phyloP scores from a whole-genome alignment of 768 basidiomycete species.

The Mycena belliarum region DNA sequence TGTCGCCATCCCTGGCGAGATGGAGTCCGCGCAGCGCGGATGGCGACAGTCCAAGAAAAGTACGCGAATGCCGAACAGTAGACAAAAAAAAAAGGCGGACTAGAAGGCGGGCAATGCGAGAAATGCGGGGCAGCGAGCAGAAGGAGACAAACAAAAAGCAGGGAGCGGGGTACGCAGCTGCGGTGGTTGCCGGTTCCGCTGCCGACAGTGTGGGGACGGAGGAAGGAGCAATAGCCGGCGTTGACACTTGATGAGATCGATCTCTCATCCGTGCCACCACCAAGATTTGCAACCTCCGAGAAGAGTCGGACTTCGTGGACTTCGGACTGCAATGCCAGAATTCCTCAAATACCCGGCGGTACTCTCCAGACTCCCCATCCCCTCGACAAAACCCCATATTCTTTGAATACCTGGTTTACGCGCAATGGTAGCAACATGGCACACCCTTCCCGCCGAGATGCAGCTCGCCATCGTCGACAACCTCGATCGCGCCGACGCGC shows the following conservation, averaged over 20 bases:
- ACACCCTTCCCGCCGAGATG: slow-evolving; percentile 64
- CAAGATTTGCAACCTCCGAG: slow-evolving; percentile 19
- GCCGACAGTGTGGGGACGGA: not conserved
- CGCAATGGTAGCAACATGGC: slow-evolving; percentile 43
- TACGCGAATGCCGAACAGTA: not conserved
- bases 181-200: too few species aligned
- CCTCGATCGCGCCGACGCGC: slow-evolving; percentile 46
- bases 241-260: slow-evolving; percentile 10
- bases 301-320: slow-evolving; percentile 11
- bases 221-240: not conserved
- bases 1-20: slow-evolving; percentile 5
- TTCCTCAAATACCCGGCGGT: slow-evolving; percentile 15
- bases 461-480: slow-evolving; percentile 56
- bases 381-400: slow-evolving; percentile 15
- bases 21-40: slow-evolving; percentile 15
- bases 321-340: slow-evolving; percentile 13
- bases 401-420: not conserved
- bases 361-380: slow-evolving; percentile 4
- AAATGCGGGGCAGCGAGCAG: too few species aligned
- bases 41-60: not conserved
- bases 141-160: too few species aligned
- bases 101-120: too few species aligned
- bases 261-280: slow-evolving; percentile 3
- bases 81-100: not conserved
- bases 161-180: too few species aligned